Evolutionary conservation across 257 asterid species (phyloP), one percentile per base, ranked within the genome.

Genomic region (Orobanche coerulescens): DNA sequence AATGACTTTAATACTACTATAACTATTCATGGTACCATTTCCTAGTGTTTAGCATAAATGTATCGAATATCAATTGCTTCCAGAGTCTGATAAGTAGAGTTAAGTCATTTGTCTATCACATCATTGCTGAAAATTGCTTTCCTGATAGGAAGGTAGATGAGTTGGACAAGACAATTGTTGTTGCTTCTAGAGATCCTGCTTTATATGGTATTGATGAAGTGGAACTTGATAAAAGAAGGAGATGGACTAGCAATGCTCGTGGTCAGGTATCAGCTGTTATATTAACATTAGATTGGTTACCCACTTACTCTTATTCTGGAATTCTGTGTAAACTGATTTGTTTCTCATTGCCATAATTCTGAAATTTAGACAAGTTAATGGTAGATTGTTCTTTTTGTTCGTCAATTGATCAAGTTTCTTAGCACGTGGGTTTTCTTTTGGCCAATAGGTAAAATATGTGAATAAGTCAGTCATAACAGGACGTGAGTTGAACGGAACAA

Each of bases 211-310:
- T 82, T 42, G 74, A 74, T 75, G 85, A 86, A 48, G 75, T 46
- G 44, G 99, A 93, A 82, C 96, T 93, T 58, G 96, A 80, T 58
- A 93, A 76, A 53, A 69, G 99, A 70, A 87, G 87, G 74, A 83
- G 88, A 74, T 93, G 99, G 97, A 93, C 96, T 54, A 80, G 78
- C 81, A 83, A 75, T 80, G 95, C 99, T 68, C 94, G 85, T 11
- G 66, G 75, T 34, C 99, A 93, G 95, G 99, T 93, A 74, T 60
- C 57, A 18, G 15, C 58, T 37, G 16, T 42, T 39, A 9, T 62
- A 19, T 9, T 43, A 10, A 12, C 22, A 14, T 64, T 25, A 54
- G 9, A 25, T 62, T 57, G 22, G 16, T 43, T 54, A n/a, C n/a
- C n/a, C n/a, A n/a, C n/a, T n/a, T n/a, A 48, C 47, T 46, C 26